Conservation (phyloP, 2,329 filamentous ascomycete genomes). For the Macrophomina pseudophaseolina region DNA sequence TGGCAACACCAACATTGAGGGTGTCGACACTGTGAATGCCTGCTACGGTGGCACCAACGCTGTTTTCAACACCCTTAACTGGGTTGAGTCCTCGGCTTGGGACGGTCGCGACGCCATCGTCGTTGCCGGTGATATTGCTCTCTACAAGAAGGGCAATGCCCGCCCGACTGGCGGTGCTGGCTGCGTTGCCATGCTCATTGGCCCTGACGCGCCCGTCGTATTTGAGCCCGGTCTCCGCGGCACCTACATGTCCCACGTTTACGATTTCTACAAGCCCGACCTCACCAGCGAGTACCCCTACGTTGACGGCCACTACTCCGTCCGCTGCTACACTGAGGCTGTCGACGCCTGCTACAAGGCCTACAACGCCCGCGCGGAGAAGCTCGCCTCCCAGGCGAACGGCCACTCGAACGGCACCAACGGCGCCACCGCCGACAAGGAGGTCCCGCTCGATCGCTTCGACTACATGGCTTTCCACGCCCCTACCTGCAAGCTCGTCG, state of each 20-base stretch:
- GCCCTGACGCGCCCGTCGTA: slow-evolving; percentile 56
- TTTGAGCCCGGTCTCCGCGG: slow-evolving; percentile 57
- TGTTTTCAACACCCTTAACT: slow-evolving; percentile 60
- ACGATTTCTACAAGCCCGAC: slow-evolving; percentile 63
- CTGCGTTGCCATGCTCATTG: slow-evolving; percentile 60
- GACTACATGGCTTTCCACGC: slow-evolving; percentile 62
- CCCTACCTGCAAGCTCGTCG: slow-evolving; percentile 60
- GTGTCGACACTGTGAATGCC: slow-evolving; percentile 59
- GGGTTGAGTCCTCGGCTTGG: slow-evolving; percentile 60
- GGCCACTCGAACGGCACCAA: slow-evolving; percentile 46
- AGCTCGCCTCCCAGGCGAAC: slow-evolving; percentile 50
- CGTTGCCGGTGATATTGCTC: slow-evolving; percentile 59
- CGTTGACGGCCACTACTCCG: slow-evolving; percentile 59
- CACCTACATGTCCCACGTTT: slow-evolving; percentile 57
- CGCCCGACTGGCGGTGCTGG: slow-evolving; percentile 59
- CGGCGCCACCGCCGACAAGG: slow-evolving; percentile 38
- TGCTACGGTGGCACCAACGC: slow-evolving; percentile 62
- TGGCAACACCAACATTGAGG: slow-evolving; percentile 61
- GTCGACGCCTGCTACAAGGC: slow-evolving; percentile 60
- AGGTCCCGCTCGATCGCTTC: slow-evolving; percentile 58
- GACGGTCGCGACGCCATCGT: slow-evolving; percentile 59
- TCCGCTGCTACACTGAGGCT: slow-evolving; percentile 59
- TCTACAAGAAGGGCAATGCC: slow-evolving; percentile 61
- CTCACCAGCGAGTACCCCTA: slow-evolving; percentile 59
- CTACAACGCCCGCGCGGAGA: slow-evolving; percentile 56